These are phyloP conservation scores for Penicillium nucicola DNA, from an alignment of 495 filamentous ascomycete genomes.

Conservation along the genomic window DNA sequence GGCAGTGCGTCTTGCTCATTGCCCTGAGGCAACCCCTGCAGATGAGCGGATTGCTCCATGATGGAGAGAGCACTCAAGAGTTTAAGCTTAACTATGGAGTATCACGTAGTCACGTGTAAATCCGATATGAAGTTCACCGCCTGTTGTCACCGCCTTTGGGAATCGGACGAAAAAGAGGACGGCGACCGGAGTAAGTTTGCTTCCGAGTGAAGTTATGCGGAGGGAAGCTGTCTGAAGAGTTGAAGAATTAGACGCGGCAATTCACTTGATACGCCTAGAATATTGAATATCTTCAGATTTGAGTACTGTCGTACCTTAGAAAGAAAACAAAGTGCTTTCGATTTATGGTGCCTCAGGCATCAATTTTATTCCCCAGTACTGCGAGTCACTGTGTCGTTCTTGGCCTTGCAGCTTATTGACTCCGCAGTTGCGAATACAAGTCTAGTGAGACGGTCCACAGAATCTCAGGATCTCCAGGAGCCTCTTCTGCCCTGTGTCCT, in stretches of 20 bases:
- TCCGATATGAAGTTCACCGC: neutral
- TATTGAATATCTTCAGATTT: neutral
- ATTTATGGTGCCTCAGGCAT: constrained; percentile 16
- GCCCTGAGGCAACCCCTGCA: constrained; percentile 32
- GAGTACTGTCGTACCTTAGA: constrained; percentile 12
- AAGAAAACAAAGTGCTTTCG: neutral
- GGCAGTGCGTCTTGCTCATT: constrained; percentile 24
- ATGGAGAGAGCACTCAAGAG: constrained; percentile 7
- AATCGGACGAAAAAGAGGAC: neutral
- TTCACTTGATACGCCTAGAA: constrained; percentile 9
- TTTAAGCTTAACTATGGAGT: constrained; percentile 11
- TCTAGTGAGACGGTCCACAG: constrained; percentile 8
- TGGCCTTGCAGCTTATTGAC: constrained; percentile 14
- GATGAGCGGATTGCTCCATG: constrained; percentile 42
- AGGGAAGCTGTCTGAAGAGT: constrained; percentile 4
- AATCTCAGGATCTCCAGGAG: neutral
- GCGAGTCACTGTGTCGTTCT: constrained; percentile 6
- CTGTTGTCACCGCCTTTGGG: neutral
- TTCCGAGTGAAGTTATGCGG: constrained; percentile 4
- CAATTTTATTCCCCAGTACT: constrained; percentile 4
- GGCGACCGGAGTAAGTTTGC: neutral
- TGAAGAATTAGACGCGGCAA: constrained; percentile 8
- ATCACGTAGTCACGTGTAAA: constrained; percentile 7
- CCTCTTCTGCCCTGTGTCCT: constrained; percentile 9
- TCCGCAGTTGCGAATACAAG: constrained; percentile 14